These are phyloP conservation scores for Boletus speciosus DNA, from an alignment of 768 basidiomycete species.

Conservation along the genomic window DNA sequence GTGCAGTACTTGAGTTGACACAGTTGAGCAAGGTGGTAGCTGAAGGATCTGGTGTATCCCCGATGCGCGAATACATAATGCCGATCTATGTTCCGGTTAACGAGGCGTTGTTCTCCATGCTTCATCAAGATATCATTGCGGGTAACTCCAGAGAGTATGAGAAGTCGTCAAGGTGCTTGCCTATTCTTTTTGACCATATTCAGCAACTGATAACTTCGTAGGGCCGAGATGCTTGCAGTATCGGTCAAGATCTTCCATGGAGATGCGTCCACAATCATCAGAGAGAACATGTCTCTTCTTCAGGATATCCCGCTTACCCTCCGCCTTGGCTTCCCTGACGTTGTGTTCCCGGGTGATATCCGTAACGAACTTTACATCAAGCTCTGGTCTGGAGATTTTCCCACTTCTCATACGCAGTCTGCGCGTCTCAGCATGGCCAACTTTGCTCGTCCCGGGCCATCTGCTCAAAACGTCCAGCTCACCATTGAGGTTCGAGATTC, in stretches of 20 bases:
- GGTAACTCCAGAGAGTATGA: slow-evolving; percentile 76
- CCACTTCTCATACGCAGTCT: slow-evolving; percentile 47
- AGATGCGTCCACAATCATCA: slow-evolving; percentile 66
- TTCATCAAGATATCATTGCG: slow-evolving; percentile 93
- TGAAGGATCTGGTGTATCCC: slow-evolving; percentile 61
- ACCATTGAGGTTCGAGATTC: slow-evolving; percentile 81
- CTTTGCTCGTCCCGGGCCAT: slow-evolving; percentile 57
- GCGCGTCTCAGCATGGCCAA: slow-evolving; percentile 55
- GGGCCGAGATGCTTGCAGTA: slow-evolving; percentile 84
- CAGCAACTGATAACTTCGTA: slow-evolving; percentile 28
- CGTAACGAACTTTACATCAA: slow-evolving; percentile 96
- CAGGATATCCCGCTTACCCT: slow-evolving; percentile 78
- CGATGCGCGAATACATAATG: slow-evolving; percentile 76
- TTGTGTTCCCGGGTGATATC: slow-evolving; percentile 88
- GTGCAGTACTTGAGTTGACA: slow-evolving; percentile 84
- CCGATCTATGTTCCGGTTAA: slow-evolving; percentile 82
- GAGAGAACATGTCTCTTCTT: slow-evolving; percentile 80
- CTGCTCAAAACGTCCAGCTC: slow-evolving; percentile 70
- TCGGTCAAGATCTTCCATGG: slow-evolving; percentile 87
- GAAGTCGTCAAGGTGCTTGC: slow-evolving; percentile 69
- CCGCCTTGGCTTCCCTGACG: slow-evolving; percentile 92
- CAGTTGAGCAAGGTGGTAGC: slow-evolving; percentile 66
- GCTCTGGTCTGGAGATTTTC: slow-evolving; percentile 91
- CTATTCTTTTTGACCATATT: background rate
- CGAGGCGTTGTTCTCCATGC: slow-evolving; percentile 84